Evolutionary conservation across 345 rosid species (phyloP), one percentile per base, ranked within the genome.

Genomic region (Salix udensis): DNA sequence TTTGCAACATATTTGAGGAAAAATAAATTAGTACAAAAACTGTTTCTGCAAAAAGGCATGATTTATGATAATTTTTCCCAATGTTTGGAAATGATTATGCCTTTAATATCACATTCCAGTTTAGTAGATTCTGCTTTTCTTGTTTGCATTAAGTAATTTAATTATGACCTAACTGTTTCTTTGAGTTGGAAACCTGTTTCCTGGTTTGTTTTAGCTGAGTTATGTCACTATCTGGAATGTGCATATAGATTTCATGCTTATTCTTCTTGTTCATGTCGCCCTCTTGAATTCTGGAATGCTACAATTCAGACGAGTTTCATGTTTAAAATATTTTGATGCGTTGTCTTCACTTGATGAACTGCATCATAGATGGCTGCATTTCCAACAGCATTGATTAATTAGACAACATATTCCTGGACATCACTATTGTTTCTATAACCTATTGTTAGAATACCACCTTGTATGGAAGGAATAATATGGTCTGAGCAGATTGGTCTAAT

Each of bases 391-490:
- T n/a, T 40, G 48, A 14, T 13, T 77, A 67, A n/a, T 73, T 31
- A 37, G 21, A 44, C 21, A 53, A 67, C 65, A 81, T 50, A 77
- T 79, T 74, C 71, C 77, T 60, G 46, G 62, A 28, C 8, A 26
- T 30, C 28, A 16, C 48, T 31, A 70, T 53, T 66, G 39, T 46
- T 7, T 24, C 44, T 42, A 67, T 68, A 8, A 37, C 40, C 75
- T 62, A n/a, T 52, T 14, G 40, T 58, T 74, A 28, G 44, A 64
- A 71, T 42, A 8, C 23, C 8, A 34, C n/a, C 48, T 53, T 21
- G 26, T 73, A 19, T 12, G 26, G 16, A 65, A 65, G 50, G 77
- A 64, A 83, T 77, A 71, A 76, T 50, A 53, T 73, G 64, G 70
- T 72, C 40, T 70, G 75, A 39, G 14, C 16, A n/a, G 28, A 13